Evolutionary conservation across 177 flowering plant species (phyloP), one percentile per base, ranked within the genome.

Genomic region (Vitis hybrid): DNA sequence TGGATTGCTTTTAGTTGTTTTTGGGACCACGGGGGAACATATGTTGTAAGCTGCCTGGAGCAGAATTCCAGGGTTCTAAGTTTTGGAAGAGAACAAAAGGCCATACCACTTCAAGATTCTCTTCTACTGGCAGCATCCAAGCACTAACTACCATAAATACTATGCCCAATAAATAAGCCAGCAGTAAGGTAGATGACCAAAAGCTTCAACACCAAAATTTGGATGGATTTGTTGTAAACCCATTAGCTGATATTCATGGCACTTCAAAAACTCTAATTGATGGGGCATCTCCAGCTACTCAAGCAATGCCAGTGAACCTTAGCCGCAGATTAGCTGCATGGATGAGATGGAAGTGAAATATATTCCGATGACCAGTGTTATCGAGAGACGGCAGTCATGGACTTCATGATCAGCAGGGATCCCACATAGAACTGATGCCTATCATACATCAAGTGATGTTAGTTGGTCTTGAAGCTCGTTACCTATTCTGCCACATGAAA

Each of bases 31-130:
- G 1, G 81, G 81, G 74, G 13, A 71, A 82, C 61, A 69, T 78
- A 65, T 83, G 86, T 31, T 83, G 86, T 71, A 81, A 83, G 70
- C 70, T 83, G 14, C 84, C 86, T 7, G 84, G 86, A 12, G 67
- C 84, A 16, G 84, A 82, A 26, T 80, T 82, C 61, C 65, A 80
- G 66, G 78, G 82, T 73, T 67, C 85, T 59, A 82, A 83, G 68
- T 79, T 81, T 76, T 83, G 84, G 79, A 76, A 70, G 58, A 80
- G 79, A 66, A 57, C 80, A 53, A 82, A 79, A 34, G 73, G 70
- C 16, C 75, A 45, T 66, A 77, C 76, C 26, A 65, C 57, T 22
- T 26, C 78, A 66, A 64, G 73, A 53, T 65, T 77, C n/a, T 68
- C 75, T 73, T 67, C 78, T 67, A 74, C 76, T 39, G 76, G 71